phyloP scores from a whole-genome alignment of 164 flowering plant genomes.

The Vitis amurensis region DNA sequence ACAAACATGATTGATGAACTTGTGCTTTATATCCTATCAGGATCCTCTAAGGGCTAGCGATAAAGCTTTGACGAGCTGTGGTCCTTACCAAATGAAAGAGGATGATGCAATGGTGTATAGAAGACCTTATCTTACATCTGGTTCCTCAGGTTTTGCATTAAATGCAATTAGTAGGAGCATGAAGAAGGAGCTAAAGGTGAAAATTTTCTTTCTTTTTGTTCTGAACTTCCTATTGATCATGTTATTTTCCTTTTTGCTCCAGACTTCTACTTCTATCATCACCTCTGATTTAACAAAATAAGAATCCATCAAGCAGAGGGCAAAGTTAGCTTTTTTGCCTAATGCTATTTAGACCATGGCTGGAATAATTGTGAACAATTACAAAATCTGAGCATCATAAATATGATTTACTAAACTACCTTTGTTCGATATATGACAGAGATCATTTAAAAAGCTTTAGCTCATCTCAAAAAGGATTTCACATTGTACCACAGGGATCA shows the following conservation, averaged over 20 bases:
- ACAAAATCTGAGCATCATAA: too few species aligned
- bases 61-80: constrained; percentile 79
- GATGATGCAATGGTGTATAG: constrained; percentile 95
- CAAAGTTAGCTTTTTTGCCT: too few species aligned
- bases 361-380: too few species aligned
- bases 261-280: background rate
- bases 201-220: background rate
- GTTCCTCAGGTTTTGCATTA: constrained; percentile 93
- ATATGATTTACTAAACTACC: too few species aligned
- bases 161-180: constrained; percentile 82
- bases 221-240: background rate
- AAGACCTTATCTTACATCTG: constrained; percentile 95
- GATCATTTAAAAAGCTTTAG: too few species aligned
- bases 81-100: constrained; percentile 94
- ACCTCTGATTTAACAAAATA: too few species aligned
- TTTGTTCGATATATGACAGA: too few species aligned
- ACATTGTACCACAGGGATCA: too few species aligned
- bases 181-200: constrained; percentile 89
- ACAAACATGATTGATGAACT: background rate
- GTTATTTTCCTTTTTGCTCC: background rate
- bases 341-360: too few species aligned
- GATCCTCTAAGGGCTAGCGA: constrained; percentile 97
- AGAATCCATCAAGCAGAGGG: too few species aligned
- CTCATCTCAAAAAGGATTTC: too few species aligned
- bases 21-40: constrained; percentile 27